Conservation (phyloP, 306 rosid genomes). For the Alnus rubra region DNA sequence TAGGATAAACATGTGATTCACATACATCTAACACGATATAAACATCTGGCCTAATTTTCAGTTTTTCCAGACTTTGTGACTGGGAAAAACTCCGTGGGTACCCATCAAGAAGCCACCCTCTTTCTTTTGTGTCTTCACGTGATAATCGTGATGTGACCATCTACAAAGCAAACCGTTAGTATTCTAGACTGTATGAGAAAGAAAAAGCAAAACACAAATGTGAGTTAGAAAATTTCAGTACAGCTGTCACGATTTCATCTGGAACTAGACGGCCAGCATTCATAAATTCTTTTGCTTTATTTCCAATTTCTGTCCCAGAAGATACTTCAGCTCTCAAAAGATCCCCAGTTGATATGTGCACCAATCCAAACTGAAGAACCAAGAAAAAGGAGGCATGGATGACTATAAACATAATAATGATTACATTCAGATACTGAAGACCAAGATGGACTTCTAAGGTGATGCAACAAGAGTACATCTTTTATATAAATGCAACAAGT, state of each 20-base stretch:
- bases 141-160: constrained; percentile 83
- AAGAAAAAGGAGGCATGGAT: constrained; percentile 27
- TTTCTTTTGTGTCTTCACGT: constrained; percentile 59
- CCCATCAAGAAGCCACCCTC: constrained; percentile 98
- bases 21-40: constrained; percentile 82
- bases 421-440: not conserved
- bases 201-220: not conserved
- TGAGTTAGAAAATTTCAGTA: constrained; percentile 36
- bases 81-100: constrained; percentile 77
- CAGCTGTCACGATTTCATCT: constrained; percentile 89
- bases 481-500: not conserved
- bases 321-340: constrained; percentile 83
- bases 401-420: not conserved
- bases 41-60: constrained; percentile 77
- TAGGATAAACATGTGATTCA: constrained; percentile 14
- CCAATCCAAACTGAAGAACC: constrained; percentile 77
- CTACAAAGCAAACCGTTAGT: constrained; percentile 38
- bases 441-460: not conserved
- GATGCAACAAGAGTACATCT: not conserved
- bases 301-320: constrained; percentile 88
- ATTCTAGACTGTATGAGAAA: constrained; percentile 22
- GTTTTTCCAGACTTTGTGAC: constrained; percentile 72
- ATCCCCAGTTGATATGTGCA: constrained; percentile 96
- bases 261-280: constrained; percentile 85
- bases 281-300: constrained; percentile 88